Base-by-base conservation (phyloP, 2,329 filamentous ascomycete species). In the Neodidymelliopsis sp. region DNA sequence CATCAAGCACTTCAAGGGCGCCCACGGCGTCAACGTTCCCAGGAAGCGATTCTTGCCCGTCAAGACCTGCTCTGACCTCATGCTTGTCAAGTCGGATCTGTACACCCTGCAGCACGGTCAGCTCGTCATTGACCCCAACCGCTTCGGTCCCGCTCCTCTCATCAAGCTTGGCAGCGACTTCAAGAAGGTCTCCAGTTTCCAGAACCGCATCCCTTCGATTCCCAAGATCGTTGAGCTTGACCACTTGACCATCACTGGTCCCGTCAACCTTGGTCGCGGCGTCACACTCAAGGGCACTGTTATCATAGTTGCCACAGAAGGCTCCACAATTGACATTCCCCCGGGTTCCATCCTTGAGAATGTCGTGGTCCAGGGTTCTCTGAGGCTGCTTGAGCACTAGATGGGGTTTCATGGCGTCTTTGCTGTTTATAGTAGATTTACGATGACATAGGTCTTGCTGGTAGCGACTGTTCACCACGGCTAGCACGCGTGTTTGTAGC, bases 121-220 rank as follows among this genome's bases (percentile, higher is more conserved):
- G 82, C 86, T 99, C 60, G 85, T 97, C 73, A 96, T 99, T 80
- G 96, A 96, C 83, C 87, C 91, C 62, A 92, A 87, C 81, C 91
- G 94, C 63, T 97, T 99, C 76, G 94, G 94, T 61, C 92, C 94
- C 64, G 93, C 94, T 37, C 94, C 94, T 48, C 84, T 99, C 64
- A 99, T 99, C 84, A 99, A 99, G 88, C 89, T 99, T 44, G 94
- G 94, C 66, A 87, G 86, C 70, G 94, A 99, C 83, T 99, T 99
- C 86, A 99, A 99, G 89, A 99, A 99, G 87, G 94, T 99, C 28
- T 97, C 93, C 1, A 94, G 91, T 81, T 95, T 95, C 84, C 88
- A 91, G 80, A 87, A 90, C 77, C 88, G 88, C 72, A 92, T 95
- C 63, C 83, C 88, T 9, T 91, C 87, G 58, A 95, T 95, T 67